These are phyloP conservation scores for Tricholoma saponaceum DNA, from an alignment of 768 basidiomycete species.

Conservation along the genomic window DNA sequence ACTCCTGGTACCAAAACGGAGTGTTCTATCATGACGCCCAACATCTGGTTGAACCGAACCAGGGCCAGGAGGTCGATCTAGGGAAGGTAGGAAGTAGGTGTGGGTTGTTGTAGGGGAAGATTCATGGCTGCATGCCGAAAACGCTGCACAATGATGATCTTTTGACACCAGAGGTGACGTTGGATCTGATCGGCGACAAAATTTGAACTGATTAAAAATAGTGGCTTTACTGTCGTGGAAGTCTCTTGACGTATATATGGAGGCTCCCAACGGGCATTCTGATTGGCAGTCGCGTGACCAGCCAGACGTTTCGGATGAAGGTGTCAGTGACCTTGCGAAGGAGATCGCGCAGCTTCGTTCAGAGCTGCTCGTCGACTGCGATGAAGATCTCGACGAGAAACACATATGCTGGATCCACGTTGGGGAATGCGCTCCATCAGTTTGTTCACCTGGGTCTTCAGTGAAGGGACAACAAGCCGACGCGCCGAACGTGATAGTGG, in stretches of 20 bases:
- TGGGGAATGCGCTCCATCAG: background rate
- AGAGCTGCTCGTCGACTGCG: slow-evolving; percentile 3
- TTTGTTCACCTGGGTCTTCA: background rate
- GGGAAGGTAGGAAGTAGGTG: background rate
- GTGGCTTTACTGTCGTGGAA: background rate
- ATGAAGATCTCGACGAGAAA: background rate
- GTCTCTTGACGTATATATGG: background rate
- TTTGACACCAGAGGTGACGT: background rate
- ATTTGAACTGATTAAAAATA: background rate
- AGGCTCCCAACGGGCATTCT: background rate
- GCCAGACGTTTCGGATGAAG: background rate
- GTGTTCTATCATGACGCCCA: slow-evolving; percentile 1
- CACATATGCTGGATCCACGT: background rate
- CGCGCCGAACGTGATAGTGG: background rate
- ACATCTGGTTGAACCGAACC: background rate
- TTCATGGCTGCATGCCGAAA: background rate
- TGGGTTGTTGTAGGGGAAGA: background rate
- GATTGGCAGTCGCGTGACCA: background rate
- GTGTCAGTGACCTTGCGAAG: slow-evolving; percentile 4
- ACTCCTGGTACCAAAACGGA: slow-evolving; percentile 8
- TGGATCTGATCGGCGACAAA: background rate
- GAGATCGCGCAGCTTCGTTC: slow-evolving; percentile 1
- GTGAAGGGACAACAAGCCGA: background rate
- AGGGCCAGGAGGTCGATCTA: background rate
- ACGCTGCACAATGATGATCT: background rate